A percentile compares a stretch with the other conserved stretches of the same genome.
Conservation (phyloP, 345 rosid genomes). For the Rubroshorea leprosula region DNA sequence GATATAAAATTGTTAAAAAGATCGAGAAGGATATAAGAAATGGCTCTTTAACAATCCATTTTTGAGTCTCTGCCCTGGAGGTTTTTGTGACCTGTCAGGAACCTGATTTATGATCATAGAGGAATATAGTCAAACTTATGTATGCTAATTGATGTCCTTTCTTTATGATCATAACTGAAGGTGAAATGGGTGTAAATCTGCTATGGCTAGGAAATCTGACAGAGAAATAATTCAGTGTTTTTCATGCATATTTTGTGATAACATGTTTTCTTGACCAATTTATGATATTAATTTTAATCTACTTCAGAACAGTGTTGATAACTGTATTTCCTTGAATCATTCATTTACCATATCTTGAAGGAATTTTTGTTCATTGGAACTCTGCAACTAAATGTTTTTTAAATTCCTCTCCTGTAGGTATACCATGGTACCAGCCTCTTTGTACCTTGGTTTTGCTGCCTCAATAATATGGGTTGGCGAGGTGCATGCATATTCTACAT, state of each 20-base stretch:
- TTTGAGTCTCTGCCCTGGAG: too few species aligned
- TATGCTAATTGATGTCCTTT: too few species aligned
- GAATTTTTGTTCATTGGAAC: neutral
- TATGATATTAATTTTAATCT: neutral
- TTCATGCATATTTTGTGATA: neutral
- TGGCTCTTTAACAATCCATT: too few species aligned
- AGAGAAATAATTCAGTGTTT: neutral
- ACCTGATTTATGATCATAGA: too few species aligned
- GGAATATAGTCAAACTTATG: too few species aligned
- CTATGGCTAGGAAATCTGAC: neutral
- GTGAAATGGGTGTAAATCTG: neutral
- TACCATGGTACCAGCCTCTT: slow-evolving; percentile 80
- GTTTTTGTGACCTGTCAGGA: too few species aligned
- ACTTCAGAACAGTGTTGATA: neutral
- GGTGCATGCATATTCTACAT: slow-evolving; percentile 36
- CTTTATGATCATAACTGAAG: neutral
- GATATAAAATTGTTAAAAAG: too few species aligned
- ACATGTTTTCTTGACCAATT: neutral
- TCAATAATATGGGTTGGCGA: slow-evolving; percentile 95
- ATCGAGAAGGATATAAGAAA: too few species aligned
- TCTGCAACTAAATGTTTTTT: neutral
- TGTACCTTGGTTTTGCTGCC: slow-evolving; percentile 85
- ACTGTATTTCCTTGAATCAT: neutral
- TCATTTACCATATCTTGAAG: neutral
- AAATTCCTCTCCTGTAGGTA: slow-evolving; percentile 36